phyloP scores from a whole-genome alignment of 2,329 filamentous ascomycete genomes.

The Graphium sp. region DNA sequence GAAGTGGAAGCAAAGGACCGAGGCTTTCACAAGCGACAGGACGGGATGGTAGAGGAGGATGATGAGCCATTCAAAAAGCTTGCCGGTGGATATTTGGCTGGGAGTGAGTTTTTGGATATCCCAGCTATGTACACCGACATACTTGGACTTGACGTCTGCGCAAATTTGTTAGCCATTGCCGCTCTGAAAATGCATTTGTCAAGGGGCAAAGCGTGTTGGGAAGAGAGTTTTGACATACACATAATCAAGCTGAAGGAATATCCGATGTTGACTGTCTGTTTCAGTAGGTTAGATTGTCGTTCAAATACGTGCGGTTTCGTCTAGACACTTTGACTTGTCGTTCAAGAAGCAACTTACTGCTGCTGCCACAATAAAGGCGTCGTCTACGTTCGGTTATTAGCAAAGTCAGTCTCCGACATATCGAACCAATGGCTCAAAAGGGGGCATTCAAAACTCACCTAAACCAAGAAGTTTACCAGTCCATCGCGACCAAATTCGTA shows the following conservation, averaged over 20 bases:
- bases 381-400: constrained; percentile 6
- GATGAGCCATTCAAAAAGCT: constrained; percentile 8
- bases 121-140: constrained; percentile 8
- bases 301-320: not conserved
- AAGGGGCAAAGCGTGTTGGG: not conserved
- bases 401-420: not conserved
- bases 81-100: constrained; percentile 6
- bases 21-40: constrained; percentile 18
- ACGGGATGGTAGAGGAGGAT: constrained; percentile 8
- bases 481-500: constrained; percentile 6
- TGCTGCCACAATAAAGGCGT: constrained; percentile 9
- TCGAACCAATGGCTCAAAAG: not conserved
- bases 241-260: constrained; percentile 9
- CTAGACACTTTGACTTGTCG: not conserved
- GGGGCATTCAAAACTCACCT: too few relatives aligned
- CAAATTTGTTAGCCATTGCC: not conserved
- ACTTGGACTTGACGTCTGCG: constrained; percentile 7
- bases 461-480: constrained; percentile 6
- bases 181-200: not conserved
- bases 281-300: not conserved
- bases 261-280: constrained; percentile 6
- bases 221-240: constrained; percentile 7
- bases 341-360: constrained; percentile 3
- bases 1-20: constrained; percentile 19
- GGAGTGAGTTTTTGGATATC: constrained; percentile 5